Evolutionary conservation across 2,329 filamentous ascomycete species (phyloP), one percentile per base, ranked within the genome.

Genomic region (Fusarium coicis): DNA sequence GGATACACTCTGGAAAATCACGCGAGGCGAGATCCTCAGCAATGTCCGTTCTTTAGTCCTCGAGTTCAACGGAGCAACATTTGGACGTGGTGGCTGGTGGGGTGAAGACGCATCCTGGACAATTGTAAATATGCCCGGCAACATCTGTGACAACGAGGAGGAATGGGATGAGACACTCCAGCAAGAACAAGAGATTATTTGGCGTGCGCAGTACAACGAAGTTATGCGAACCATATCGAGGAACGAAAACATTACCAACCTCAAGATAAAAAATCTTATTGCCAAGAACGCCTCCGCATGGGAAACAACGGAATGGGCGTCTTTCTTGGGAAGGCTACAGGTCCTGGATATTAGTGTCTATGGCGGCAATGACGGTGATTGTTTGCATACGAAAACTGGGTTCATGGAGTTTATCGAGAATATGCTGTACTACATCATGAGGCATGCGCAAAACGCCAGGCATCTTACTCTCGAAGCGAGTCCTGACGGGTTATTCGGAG

Each of bases 131-230:
- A 7, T 21, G 11, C 18, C 8, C 5, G 28, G n/a, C 4, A 15
- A 4, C 5, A 36, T 16, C 10, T 21, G 15, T 7, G 3, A 11
- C 3, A 23, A 19, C 2, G n/a, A 14, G 4, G 61, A 66, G 15
- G 7, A 15, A 2, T 28, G 37, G 14, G 39, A 46, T 7, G 9
- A 12, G 8, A 57, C n/a, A 11, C 19, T 40, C 1, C n/a, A 30
- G 1, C 39, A 39, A 18, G 61, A 66, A 14, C 7, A 3, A 2
- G 15, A 19, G 2, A 2, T 44, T 16, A 21, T 43, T 3, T 69
- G 66, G 66, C 56, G 63, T 10, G 23, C 56, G 10, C 56, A 69
- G 15, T 46, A 52, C 46, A 52, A 30, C 10, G 63, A 68, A 7
- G 18, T 63, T 4, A 63, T 54, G 36, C 26, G 15, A 6, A 26